Evolutionary conservation across 2,329 filamentous ascomycete genomes (phyloP).

Genomic region (Thelonectria olida): DNA sequence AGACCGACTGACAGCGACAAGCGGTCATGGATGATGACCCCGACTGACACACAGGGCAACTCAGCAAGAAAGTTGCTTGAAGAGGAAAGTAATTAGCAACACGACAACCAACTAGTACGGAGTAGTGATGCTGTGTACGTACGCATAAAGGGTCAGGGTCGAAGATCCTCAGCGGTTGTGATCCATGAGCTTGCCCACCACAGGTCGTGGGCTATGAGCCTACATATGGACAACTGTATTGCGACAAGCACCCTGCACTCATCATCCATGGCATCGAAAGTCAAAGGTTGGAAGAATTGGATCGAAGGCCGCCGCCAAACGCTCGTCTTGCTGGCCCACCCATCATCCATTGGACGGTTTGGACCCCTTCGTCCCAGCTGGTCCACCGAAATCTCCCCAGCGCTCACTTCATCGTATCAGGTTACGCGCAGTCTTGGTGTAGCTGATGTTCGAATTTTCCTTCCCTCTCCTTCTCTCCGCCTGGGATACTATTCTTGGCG

Average conservation of each 20-base stretch:
- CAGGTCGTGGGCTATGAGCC: background rate
- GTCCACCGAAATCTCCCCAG: constrained; percentile 31
- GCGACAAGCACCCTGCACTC: constrained; percentile 1
- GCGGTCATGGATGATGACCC: background rate
- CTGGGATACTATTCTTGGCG: constrained; percentile 4
- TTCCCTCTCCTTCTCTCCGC: background rate
- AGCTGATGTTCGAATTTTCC: background rate
- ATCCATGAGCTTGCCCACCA: background rate
- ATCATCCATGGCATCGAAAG: constrained; percentile 25
- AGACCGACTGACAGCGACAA: background rate
- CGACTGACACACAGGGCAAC: background rate
- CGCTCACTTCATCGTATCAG: constrained; percentile 26
- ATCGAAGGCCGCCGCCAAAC: constrained; percentile 32
- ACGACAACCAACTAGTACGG: background rate
- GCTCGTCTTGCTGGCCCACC: constrained; percentile 22
- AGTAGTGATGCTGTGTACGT: background rate
- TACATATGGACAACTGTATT: no score
- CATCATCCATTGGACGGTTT: constrained; percentile 21
- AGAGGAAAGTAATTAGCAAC: constrained; percentile 10
- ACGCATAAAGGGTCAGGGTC: background rate
- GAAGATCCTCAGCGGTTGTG: background rate
- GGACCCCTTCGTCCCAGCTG: constrained; percentile 5
- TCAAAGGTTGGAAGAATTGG: constrained; percentile 31
- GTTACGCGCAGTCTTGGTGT: constrained; percentile 3
- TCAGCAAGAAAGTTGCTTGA: background rate